Base-by-base conservation (phyloP, 2,329 filamentous ascomycete genomes). In the Hypomyces perniciosus region DNA sequence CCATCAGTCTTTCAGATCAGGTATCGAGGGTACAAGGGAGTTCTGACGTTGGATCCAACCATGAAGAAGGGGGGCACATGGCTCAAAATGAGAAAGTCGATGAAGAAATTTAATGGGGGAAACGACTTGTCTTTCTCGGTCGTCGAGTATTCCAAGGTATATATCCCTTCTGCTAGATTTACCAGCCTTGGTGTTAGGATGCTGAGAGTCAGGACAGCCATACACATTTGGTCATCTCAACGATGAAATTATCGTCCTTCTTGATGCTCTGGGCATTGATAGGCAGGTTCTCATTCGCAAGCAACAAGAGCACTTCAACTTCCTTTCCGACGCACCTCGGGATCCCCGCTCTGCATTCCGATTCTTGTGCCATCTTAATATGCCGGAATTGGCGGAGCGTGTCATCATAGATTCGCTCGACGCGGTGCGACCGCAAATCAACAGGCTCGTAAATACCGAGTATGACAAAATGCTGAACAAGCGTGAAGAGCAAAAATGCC, bases 1-100 rank as follows among this genome's bases (percentile, higher is more conserved):
- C 70, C 70, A 8, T 69, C 68, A 0, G 70, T 71, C 4, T 68
- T 67, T 48, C 68, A 73, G 52, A 71, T 72, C 28, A 59, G 68
- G 30, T 73, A 72, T 55, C 62, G 66, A 2, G 71, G 71, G 3
- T 73, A 73, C 53, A 72, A 72, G 49, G 70, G 70, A 2, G 69
- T 72, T 5, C 61, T 72, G 31, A 72, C 64, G 8, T 41, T 70
- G 10, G 69, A 73, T 46, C 65, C 63, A 5, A 51, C 34, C 3
- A 63, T 65, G 61, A 51, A 29, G 10, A 50, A 52, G 8, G 41
- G 46, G 3, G 43, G 46, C 5, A 30, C 53, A 1, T 51, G 57
- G 26, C 49, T 63, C 8, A 62, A 58, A 34, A 54, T 73, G 37
- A 56, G 62, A 9, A 59, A 58, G 42, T 72, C 71, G 3, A 72